Base-by-base conservation (phyloP, 2,329 filamentous ascomycete genomes). In the Incumbomyces delicatus region DNA sequence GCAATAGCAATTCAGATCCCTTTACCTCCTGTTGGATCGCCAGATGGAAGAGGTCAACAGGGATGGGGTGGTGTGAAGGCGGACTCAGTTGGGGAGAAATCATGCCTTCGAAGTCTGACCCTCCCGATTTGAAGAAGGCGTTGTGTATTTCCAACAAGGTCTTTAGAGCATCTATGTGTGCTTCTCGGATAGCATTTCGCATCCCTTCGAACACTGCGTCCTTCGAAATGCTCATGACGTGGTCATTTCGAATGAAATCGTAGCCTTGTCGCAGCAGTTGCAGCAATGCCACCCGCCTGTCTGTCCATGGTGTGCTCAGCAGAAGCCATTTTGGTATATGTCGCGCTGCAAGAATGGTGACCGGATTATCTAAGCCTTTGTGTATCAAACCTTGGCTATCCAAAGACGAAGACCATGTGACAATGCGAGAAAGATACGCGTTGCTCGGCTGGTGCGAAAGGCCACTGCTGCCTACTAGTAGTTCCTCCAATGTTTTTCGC, bases 131-230 rank as follows among this genome's bases (percentile, higher is more conserved):
- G 46, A 42, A 42, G 31, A 48, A 36, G 7, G 39, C 30, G 13
- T 29, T 40, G 27, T 43, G 40, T 13, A 69, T 53, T 42, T 66
- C 66, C 14, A 70, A 58, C 5, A 71, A 57, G 11, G 56, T 57
- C 5, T 54, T 46, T 4, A 70, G 56, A 0, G 63, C 64, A 3
- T 49, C 44, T 2, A 48, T 27, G 30, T 70, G 63, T 10, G 57
- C 48, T 5, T 61, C 56, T 6, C 55, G 27, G 8, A 72, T 61
- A 8, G 69, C 68, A 2, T 57, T 60, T 20, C 59, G 57, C 40
- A 72, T 63, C 7, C 69, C 68, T 22, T 63, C 50, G n/a, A 68
- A 64, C 2, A 68, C 48, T 0, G 58, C 58, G 2, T 56, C 52
- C 2, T 57, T 60, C 2, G 67, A 62, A 7, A 68, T 50, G 20